Evolutionary conservation across 768 basidiomycete genomes (phyloP), one percentile per base, ranked within the genome.

Genomic region (Amanita subjunquillea): DNA sequence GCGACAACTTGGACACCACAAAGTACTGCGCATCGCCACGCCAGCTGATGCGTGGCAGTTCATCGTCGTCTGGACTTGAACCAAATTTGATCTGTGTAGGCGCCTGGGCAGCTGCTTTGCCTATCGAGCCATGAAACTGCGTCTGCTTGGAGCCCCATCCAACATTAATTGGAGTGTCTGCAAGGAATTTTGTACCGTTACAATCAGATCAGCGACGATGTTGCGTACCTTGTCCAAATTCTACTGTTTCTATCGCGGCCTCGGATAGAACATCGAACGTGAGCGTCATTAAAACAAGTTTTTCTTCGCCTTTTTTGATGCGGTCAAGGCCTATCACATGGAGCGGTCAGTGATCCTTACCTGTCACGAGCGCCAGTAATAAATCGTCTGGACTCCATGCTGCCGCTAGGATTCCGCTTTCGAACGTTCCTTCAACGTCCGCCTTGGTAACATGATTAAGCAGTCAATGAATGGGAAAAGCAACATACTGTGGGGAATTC

Each of bases 111-210:
- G 87, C 87, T 2, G 78, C 69, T 65, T 97, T 97, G 15, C 96
- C 95, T 3, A 91, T 72, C 0, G 93, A 95, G 8, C 96, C 96
- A 59, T 97, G 93, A 63, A 99, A 99, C 62, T 99, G 96, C 0
- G 96, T 98, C 64, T 88, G 78, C 62, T 94, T 95, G 2, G 89
- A 88, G 38, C 96, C 96, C 96, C 96, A 99, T 13, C 96, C 96
- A 54, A 97, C 91, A 59, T 94, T 91, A 60, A 97, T 91, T 2
- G 89, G 90, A 23, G 84, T 80, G 63, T 92, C 92, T 91, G 59
- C 4, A 54, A 57, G 22, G 48, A 4, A 4, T 29, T 43, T 36
- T 37, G 43, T 59, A 29, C 55, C 47, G 42, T 59, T 37, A 64
- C 36, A 9, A 27, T 15, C 48, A 10, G 4, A 12, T 30, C 46